Evolutionary conservation across 164 flowering plant genomes (phyloP).

Genomic region (Kalanchoe fedtschenkoi): DNA sequence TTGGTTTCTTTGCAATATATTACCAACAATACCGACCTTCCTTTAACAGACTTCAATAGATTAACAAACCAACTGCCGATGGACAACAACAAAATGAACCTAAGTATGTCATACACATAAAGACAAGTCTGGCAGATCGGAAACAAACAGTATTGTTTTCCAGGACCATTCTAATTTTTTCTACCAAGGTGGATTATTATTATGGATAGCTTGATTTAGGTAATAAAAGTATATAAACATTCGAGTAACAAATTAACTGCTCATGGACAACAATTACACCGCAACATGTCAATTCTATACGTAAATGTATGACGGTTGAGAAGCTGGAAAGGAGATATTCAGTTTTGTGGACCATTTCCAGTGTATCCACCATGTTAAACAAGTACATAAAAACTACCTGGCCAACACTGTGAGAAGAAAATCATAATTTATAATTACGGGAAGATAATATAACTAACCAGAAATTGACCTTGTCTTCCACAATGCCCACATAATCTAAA

Average conservation of each 20-base stretch:
- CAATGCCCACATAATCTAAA: conserved; percentile 15
- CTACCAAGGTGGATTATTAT: not conserved
- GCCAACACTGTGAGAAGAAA: not conserved
- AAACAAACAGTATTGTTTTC: not conserved
- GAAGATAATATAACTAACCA: conserved; percentile 24
- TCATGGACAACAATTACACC: not conserved
- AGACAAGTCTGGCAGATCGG: not conserved
- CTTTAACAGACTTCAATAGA: not conserved
- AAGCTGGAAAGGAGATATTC: not conserved
- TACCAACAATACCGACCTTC: not conserved
- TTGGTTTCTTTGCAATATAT: not conserved
- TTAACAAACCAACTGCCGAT: not conserved
- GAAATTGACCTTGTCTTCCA: conserved; percentile 23
- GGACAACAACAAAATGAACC: not conserved
- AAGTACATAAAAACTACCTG: not conserved
- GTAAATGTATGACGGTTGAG: not conserved
- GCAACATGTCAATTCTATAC: not conserved
- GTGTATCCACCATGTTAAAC: too few relatives aligned
- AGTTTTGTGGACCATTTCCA: too few relatives aligned
- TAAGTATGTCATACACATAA: not conserved
- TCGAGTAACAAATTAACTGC: not conserved
- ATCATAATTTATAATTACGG: not conserved
- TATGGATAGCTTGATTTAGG: not conserved
- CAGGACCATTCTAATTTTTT: not conserved
- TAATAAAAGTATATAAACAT: not conserved